Evolutionary conservation across 2,329 filamentous ascomycete genomes (phyloP).

Genomic region (Colletotrichum echinochloae): DNA sequence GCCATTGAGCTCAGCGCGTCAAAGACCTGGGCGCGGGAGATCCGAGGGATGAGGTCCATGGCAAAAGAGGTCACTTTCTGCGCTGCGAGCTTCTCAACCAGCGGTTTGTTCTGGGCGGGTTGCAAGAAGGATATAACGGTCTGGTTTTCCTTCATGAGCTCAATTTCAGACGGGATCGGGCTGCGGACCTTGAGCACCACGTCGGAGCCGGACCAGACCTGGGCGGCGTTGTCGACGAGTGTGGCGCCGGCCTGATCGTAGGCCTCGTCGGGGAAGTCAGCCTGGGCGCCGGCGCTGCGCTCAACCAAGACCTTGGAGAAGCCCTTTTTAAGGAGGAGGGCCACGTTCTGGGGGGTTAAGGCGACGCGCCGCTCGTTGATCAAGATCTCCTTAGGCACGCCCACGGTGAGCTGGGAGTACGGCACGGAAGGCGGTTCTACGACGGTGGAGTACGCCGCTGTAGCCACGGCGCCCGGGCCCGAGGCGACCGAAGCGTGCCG

Average conservation of each 20-base stretch:
- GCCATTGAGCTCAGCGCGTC: constrained; percentile 94
- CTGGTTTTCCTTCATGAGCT: constrained; percentile 74
- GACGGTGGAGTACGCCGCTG: constrained; percentile 55
- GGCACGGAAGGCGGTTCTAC: constrained; percentile 64
- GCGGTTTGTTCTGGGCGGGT: constrained; percentile 80
- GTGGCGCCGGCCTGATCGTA: constrained; percentile 84
- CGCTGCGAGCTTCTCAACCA: constrained; percentile 79
- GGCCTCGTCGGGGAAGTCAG: constrained; percentile 81
- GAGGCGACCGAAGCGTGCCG: constrained; percentile 50
- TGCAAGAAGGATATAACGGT: constrained; percentile 88
- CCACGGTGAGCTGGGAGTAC: constrained; percentile 79
- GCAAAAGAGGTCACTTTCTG: constrained; percentile 83
- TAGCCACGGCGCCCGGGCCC: constrained; percentile 39
- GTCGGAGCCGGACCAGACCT: constrained; percentile 80
- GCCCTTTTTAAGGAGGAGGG: constrained; percentile 86
- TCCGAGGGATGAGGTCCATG: constrained; percentile 93
- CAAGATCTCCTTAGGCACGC: constrained; percentile 83
- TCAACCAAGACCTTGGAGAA: constrained; percentile 83
- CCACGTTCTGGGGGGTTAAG: constrained; percentile 85
- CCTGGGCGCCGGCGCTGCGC: constrained; percentile 80
- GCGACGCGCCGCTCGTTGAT: constrained; percentile 85
- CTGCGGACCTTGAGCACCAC: constrained; percentile 88
- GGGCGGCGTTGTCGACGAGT: constrained; percentile 73
- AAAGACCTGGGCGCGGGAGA: constrained; percentile 88
- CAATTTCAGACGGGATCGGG: constrained; percentile 77